These are phyloP conservation scores for Blastobotrys elegans DNA, from an alignment of 1,139 yeast species.

Conservation along the genomic window DNA sequence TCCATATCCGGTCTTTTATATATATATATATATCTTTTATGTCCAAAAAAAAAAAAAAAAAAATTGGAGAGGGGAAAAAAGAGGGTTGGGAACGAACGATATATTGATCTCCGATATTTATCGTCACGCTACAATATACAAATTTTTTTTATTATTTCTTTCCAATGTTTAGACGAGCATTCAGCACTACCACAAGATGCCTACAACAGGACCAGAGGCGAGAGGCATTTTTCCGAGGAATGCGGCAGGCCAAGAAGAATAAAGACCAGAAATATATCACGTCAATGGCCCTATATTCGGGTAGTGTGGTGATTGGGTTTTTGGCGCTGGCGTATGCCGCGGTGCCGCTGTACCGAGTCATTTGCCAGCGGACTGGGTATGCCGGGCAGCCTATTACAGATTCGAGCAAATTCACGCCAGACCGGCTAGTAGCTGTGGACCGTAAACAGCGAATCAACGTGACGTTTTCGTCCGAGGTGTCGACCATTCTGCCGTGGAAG, in stretches of 20 bases:
- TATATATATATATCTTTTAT: too few relatives aligned
- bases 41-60: neutral
- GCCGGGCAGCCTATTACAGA: conserved; percentile 96
- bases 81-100: neutral
- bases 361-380: conserved; percentile 94
- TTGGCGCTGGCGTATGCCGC: conserved; percentile 84
- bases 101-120: neutral
- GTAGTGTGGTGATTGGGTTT: conserved; percentile 66
- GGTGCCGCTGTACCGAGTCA: conserved; percentile 86
- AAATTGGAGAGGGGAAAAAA: neutral
- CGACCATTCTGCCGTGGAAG: conserved; percentile 91
- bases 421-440: conserved; percentile 82
- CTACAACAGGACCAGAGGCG: conserved; percentile 13
- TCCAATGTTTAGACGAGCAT: neutral
- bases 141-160: too few relatives aligned
- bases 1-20: neutral
- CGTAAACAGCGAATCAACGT: conserved; percentile 76
- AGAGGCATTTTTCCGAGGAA: conserved; percentile 26
- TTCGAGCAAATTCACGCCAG: conserved; percentile 70
- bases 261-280: conserved; percentile 34
- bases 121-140: neutral
- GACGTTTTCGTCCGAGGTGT: conserved; percentile 86
- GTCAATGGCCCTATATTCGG: conserved; percentile 66
- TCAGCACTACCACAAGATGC: neutral
- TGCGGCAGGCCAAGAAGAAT: conserved; percentile 32